Evolutionary conservation across 1,284 basidiomycete species (phyloP).

Genomic region (Boletellus deceptivus): DNA sequence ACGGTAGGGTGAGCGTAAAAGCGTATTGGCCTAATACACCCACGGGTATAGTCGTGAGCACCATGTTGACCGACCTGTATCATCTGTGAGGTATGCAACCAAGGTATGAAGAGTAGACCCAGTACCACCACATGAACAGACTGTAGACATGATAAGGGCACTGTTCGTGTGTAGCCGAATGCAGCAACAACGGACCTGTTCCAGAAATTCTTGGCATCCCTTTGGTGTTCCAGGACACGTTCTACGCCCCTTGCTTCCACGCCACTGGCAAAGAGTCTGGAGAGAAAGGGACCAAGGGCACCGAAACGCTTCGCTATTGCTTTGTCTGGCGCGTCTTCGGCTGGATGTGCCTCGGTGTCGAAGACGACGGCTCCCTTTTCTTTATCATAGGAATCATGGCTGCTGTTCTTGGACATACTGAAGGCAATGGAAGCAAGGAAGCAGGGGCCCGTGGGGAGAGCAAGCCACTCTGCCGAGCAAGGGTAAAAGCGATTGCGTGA

Average conservation of each 20-base stretch:
- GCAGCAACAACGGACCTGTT: constrained; percentile 40
- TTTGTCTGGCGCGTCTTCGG: constrained; percentile 32
- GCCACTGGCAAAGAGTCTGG: constrained; percentile 42
- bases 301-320: constrained; percentile 39
- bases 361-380: constrained; percentile 15
- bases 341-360: neutral
- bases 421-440: neutral
- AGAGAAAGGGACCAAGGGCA: constrained; percentile 37
- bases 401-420: constrained; percentile 13
- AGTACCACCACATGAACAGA: constrained; percentile 49
- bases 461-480: neutral
- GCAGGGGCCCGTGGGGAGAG: neutral
- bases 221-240: constrained; percentile 48
- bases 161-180: neutral
- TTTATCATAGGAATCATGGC: constrained; percentile 14
- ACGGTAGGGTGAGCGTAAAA: constrained; percentile 52
- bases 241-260: constrained; percentile 53
- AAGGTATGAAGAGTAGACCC: constrained; percentile 9
- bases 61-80: constrained; percentile 47
- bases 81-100: constrained; percentile 1
- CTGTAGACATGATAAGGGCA: constrained; percentile 30
- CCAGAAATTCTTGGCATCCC: constrained; percentile 47
- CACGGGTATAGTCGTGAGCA: constrained; percentile 55
- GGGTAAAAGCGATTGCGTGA: neutral
- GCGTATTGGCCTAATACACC: constrained; percentile 54